Evolutionary conservation across 78 protist genomes (phyloP).

Genomic region (Polysphondylium violaceum): DNA sequence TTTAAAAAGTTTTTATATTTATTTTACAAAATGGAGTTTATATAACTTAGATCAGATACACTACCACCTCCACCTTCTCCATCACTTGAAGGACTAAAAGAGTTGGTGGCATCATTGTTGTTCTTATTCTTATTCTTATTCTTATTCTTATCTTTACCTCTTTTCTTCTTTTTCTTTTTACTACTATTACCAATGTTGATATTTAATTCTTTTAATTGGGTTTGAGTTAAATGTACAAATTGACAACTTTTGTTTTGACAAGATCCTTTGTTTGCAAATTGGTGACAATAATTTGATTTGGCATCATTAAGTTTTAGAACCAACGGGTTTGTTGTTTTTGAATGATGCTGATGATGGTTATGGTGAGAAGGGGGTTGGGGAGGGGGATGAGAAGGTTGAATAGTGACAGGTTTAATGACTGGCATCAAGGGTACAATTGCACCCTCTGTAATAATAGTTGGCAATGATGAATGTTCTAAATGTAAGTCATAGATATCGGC

Average conservation of each 20-base stretch:
- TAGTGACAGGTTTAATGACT: not conserved
- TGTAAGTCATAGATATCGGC: slow-evolving; percentile 38
- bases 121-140: slow-evolving; percentile 7
- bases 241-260: slow-evolving; percentile 35
- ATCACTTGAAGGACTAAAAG: not conserved
- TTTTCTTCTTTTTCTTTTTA: not conserved
- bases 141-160: not conserved
- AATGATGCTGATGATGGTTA: not conserved
- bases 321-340: no score
- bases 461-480: slow-evolving; percentile 12
- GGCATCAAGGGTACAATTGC: not conserved
- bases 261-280: slow-evolving; percentile 40
- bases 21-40: slow-evolving; percentile 6
- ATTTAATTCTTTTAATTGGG: slow-evolving; percentile 24
- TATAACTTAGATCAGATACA: slow-evolving; percentile 3
- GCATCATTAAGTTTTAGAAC: no score
- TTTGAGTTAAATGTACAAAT: slow-evolving; percentile 31
- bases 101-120: not conserved
- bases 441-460: not conserved
- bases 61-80: not conserved
- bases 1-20: no score
- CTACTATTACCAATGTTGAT: not conserved
- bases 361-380: not conserved
- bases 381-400: not conserved
- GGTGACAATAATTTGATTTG: slow-evolving; percentile 7